Evolutionary conservation across 257 asterid species (phyloP).

Genomic region (Echium plantagineum): DNA sequence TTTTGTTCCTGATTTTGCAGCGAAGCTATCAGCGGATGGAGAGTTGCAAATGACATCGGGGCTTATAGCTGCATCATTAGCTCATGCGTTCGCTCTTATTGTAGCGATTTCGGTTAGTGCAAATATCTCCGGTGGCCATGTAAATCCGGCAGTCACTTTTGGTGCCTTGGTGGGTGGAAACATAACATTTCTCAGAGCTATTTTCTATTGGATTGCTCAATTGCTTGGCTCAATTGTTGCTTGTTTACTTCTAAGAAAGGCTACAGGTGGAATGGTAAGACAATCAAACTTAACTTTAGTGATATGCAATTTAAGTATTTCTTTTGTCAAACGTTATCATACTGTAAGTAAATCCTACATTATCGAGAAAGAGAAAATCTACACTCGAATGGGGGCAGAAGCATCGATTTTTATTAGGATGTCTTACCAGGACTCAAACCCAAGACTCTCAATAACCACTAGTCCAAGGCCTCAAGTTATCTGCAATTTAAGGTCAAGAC

Average conservation of each 20-base stretch:
- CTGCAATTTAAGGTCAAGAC: too few species aligned
- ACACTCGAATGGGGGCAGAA: too few species aligned
- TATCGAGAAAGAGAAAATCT: too few species aligned
- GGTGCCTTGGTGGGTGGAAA: conserved; percentile 30
- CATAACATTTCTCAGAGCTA: conserved; percentile 20
- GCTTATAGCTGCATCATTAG: conserved; percentile 19
- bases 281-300: neutral
- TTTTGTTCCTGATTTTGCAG: too few species aligned
- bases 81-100: conserved; percentile 27
- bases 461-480: too few species aligned
- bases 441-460: too few species aligned
- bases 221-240: conserved; percentile 25
- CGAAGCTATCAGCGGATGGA: conserved; percentile 16
- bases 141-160: conserved; percentile 31
- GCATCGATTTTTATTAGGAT: too few species aligned
- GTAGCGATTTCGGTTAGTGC: conserved; percentile 32
- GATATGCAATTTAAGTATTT: too few species aligned
- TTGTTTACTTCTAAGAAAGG: conserved; percentile 16
- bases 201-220: conserved; percentile 27
- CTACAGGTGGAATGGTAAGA: conserved; percentile 14
- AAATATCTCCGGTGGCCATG: conserved; percentile 38
- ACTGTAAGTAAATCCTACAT: too few species aligned
- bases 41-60: conserved; percentile 15
- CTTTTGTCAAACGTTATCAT: too few species aligned
- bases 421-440: too few species aligned